Evolutionary conservation across 2,329 filamentous ascomycete genomes (phyloP).

Genomic region (Fusarium haematococcum): DNA sequence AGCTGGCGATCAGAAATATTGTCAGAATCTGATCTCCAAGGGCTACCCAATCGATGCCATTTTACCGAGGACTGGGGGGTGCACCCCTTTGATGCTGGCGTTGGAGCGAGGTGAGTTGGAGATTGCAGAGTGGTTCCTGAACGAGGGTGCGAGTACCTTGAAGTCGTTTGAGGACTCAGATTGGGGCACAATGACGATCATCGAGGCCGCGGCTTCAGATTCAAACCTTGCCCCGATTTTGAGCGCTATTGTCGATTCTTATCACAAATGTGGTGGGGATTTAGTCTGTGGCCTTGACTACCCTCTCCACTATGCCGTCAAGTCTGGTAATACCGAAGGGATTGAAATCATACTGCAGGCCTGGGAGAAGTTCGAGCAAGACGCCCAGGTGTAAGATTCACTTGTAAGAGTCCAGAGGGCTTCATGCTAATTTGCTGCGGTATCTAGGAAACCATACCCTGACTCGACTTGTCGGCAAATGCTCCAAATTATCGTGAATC

Average conservation of each 20-base stretch:
- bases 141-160: neutral
- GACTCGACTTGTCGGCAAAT: neutral
- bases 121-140: neutral
- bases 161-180: neutral
- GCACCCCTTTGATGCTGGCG: neutral
- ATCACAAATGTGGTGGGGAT: neutral
- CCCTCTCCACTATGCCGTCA: neutral
- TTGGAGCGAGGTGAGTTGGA: rapidly evolving
- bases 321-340: neutral
- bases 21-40: neutral
- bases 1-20: neutral
- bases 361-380: neutral
- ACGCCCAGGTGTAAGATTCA: neutral
- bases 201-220: no score
- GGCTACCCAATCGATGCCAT: neutral
- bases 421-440: neutral
- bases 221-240: no score
- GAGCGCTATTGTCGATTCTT: neutral
- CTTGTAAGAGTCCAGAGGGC: neutral
- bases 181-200: no score
- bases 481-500: neutral
- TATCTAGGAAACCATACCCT: neutral
- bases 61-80: neutral
- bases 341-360: neutral
- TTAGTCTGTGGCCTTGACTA: neutral